Conservation (phyloP, 345 rosid species). For the Citrus australasica region DNA sequence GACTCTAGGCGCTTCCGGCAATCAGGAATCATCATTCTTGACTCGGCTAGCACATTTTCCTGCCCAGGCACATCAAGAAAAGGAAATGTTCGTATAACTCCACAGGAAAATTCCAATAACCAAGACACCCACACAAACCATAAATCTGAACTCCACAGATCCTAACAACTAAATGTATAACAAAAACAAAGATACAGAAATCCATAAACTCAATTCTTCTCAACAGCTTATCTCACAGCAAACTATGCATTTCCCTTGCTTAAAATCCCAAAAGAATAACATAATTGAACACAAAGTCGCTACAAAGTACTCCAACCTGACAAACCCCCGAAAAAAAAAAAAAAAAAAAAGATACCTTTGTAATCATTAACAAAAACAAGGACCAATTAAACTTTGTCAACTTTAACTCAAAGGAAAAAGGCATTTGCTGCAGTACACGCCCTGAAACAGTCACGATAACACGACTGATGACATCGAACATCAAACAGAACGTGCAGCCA, state of each 20-base stretch:
- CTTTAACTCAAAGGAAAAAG: not conserved
- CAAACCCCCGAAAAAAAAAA: not conserved
- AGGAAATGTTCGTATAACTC: not conserved
- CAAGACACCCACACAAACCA: not conserved
- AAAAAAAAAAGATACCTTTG: not conserved
- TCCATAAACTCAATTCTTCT: not conserved
- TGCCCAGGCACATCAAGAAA: slow-evolving; percentile 29
- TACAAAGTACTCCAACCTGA: not conserved
- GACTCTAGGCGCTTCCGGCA: slow-evolving; percentile 84
- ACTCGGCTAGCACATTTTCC: slow-evolving; percentile 96
- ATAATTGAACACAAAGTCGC: not conserved
- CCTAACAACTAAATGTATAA: not conserved
- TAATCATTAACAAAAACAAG: not conserved
- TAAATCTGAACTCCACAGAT: not conserved
- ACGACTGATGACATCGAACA: not conserved
- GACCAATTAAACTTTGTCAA: not conserved
- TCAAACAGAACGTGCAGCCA: not conserved
- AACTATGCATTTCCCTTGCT: not conserved
- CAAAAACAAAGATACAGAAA: not conserved
- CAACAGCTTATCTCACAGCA: not conserved
- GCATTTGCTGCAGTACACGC: not conserved
- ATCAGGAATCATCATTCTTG: slow-evolving; percentile 98
- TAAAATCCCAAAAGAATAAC: not conserved
- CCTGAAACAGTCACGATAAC: not conserved
- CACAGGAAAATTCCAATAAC: not conserved